Base-by-base conservation (phyloP, 1,284 basidiomycete genomes). In the Ceratobasidium theobromae region DNA sequence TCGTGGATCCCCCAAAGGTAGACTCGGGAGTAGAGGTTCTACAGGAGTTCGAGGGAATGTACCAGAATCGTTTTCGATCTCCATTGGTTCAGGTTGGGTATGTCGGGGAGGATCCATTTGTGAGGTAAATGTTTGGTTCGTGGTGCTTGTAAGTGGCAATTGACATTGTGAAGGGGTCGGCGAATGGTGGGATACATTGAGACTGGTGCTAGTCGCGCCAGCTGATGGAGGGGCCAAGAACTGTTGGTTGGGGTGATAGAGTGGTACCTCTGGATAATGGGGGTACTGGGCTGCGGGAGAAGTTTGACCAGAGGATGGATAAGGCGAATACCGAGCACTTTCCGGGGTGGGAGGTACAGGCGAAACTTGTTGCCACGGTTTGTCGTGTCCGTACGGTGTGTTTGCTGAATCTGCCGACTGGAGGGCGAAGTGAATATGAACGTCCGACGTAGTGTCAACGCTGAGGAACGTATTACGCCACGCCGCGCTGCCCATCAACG, bases 171-270 rank as follows among this genome's bases (percentile, higher is more conserved):
- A 33, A 21, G 48, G 60, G 12, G 23, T 2, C 2, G 35, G 16
- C 11, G 60, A 28, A 38, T 64, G 60, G 23, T 64, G 53, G 8
- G 48, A 45, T 32, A 25, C 27, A 33, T 41, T 21, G 18, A 64
- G 53, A 16, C 33, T 23, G 12, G 28, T 12, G 18, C 35, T 53
- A 25, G 23, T 45, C 23, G 49, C 27, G 21, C 25, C 46, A 4
- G 60, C 48, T 27, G 60, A 53, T 45, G 60, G 60, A 30, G 60
- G 60, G 11, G 30, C 60, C n/a, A 64, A 45, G 45, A 52, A 64
- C n/a, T 23, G 35, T 41, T 53, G 60, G 16, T 53, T 16, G 9
- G 48, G 60, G 2, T 35, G 38, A 21, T 64, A 53, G 3, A 30
- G 16, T 12, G 49, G 60, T 23, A 46, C 28, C 38, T 62, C 57